These are phyloP conservation scores for Phytophthora palmivora DNA, from an alignment of 352 stramenopile genomes.

Conservation along the genomic window DNA sequence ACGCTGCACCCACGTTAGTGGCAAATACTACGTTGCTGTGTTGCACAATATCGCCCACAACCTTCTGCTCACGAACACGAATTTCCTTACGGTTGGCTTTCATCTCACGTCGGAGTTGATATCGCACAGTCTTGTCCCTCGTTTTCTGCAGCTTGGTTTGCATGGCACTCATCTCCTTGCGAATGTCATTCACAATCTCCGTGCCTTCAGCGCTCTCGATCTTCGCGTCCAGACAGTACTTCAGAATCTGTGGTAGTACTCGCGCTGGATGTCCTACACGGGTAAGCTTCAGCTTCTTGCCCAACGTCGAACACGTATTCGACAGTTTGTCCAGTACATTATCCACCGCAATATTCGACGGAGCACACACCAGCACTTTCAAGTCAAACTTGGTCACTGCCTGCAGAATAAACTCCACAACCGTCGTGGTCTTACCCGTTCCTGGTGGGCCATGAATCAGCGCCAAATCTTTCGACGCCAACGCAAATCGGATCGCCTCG, in stretches of 20 bases:
- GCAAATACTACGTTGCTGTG: constrained; percentile 95
- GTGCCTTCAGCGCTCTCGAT: constrained; percentile 94
- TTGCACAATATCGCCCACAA: constrained; percentile 92
- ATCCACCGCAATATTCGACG: constrained; percentile 99
- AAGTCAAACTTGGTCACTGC: constrained; percentile 84
- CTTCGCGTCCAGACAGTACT: constrained; percentile 95
- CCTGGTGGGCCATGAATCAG: constrained; percentile 94
- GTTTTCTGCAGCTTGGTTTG: constrained; percentile 66
- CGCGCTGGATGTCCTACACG: constrained; percentile 96
- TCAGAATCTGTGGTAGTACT: constrained; percentile 90
- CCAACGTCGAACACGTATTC: constrained; percentile 34
- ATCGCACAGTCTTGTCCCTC: constrained; percentile 54
- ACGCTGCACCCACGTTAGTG: constrained; percentile 96
- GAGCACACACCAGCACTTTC: constrained; percentile 96
- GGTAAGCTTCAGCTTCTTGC: constrained; percentile 54
- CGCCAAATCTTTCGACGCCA: constrained; percentile 88
- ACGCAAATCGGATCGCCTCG: constrained; percentile 75
- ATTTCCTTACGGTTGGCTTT: constrained; percentile 96
- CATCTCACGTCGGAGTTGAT: constrained; percentile 78
- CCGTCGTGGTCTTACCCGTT: constrained; percentile 97
- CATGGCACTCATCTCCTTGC: constrained; percentile 88
- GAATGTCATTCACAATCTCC: constrained; percentile 96
- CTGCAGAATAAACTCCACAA: constrained; percentile 97
- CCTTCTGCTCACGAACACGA: constrained; percentile 91
- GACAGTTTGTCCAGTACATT: constrained; percentile 97